Evolutionary conservation across 2,329 filamentous ascomycete genomes (phyloP).

Genomic region (Mycosphaerella arachidis): DNA sequence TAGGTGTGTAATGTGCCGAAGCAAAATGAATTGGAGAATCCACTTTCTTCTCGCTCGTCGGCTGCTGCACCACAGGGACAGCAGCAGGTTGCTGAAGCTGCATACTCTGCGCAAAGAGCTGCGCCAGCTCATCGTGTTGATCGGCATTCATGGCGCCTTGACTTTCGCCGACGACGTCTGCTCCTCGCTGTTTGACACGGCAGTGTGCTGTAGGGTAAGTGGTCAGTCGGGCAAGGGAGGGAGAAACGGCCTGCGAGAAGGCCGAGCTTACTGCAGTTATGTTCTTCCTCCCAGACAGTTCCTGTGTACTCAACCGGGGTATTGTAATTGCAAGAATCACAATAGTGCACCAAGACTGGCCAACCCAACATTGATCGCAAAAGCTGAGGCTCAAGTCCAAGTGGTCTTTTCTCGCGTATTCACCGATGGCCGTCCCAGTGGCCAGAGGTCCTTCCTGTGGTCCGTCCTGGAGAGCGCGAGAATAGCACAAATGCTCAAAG

Average conservation of each 20-base stretch:
- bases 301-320: slow-evolving; percentile 39
- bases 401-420: neutral
- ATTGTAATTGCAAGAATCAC: slow-evolving; percentile 29
- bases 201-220: slow-evolving; percentile 34
- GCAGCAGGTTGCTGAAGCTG: slow-evolving; percentile 46
- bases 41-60: slow-evolving; percentile 14
- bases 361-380: slow-evolving; percentile 19
- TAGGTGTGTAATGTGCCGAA: slow-evolving; percentile 77
- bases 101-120: slow-evolving; percentile 73
- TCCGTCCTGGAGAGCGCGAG: neutral
- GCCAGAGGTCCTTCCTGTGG: slow-evolving; percentile 2
- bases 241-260: slow-evolving; percentile 19
- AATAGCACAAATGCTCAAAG: slow-evolving; percentile 8
- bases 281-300: slow-evolving; percentile 42
- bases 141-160: slow-evolving; percentile 47
- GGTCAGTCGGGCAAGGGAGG: slow-evolving; percentile 20
- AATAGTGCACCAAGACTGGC: slow-evolving; percentile 31
- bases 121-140: slow-evolving; percentile 75
- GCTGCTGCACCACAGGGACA: slow-evolving; percentile 11
- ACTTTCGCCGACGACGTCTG: slow-evolving; percentile 43
- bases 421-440: slow-evolving; percentile 1
- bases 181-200: slow-evolving; percentile 38
- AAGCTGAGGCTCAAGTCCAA: neutral
- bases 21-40: slow-evolving; percentile 62
- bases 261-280: slow-evolving; percentile 43